Evolutionary conservation across 1,139 yeast species (phyloP).

Genomic region (Martiniozyma asiatica): DNA sequence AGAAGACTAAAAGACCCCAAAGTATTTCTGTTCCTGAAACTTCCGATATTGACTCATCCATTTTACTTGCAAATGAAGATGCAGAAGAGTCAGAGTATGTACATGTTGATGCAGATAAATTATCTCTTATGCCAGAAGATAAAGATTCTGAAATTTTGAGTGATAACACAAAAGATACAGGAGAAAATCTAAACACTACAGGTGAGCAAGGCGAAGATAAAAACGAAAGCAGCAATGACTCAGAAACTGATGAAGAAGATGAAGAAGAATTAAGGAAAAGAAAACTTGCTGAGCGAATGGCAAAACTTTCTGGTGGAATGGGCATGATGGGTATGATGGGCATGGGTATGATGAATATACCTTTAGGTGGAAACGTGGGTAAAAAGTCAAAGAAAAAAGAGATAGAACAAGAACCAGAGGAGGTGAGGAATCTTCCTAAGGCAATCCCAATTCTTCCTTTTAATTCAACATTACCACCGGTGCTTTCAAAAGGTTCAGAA

Average conservation of each 20-base stretch:
- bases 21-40: no score
- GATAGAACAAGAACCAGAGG: slow-evolving; percentile 11
- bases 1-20: slow-evolving; percentile 23
- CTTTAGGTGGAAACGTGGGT: slow-evolving; percentile 22
- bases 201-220: slow-evolving; percentile 20
- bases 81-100: slow-evolving; percentile 9
- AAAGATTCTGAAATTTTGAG: slow-evolving; percentile 25
- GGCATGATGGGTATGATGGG: slow-evolving; percentile 82
- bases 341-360: slow-evolving; percentile 39
- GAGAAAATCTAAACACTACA: slow-evolving; percentile 21
- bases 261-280: slow-evolving; percentile 72
- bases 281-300: slow-evolving; percentile 87
- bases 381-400: slow-evolving; percentile 20
- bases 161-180: slow-evolving; percentile 23
- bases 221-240: slow-evolving; percentile 23
- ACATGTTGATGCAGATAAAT: slow-evolving; percentile 12
- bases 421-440: slow-evolving; percentile 28
- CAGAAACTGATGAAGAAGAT: slow-evolving; percentile 32
- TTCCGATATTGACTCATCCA: no score
- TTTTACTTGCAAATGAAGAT: no score
- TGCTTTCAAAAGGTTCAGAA: neutral
- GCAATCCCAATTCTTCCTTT: slow-evolving; percentile 22
- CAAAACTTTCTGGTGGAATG: slow-evolving; percentile 85
- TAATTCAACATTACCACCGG: slow-evolving; percentile 3
- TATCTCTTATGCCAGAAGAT: no score